phyloP scores from a whole-genome alignment of 75 land plant species.

The Azolla pinnata region DNA sequence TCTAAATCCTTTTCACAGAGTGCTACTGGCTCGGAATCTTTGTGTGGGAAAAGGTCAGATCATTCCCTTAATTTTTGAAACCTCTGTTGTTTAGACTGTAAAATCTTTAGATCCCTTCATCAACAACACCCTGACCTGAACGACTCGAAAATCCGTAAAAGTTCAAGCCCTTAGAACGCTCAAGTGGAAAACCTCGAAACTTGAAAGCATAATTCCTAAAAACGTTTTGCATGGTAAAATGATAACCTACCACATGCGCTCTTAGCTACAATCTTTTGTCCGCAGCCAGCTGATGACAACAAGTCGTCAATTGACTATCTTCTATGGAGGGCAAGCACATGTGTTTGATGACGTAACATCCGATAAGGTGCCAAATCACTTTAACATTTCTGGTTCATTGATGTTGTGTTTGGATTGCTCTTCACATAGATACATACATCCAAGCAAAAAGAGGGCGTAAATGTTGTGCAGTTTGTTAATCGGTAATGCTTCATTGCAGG shows the following conservation, averaged over 20 bases:
- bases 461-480: neutral
- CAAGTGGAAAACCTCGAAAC: too few relatives aligned
- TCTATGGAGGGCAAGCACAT: constrained; percentile 43
- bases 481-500: neutral
- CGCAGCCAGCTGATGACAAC: constrained; percentile 18
- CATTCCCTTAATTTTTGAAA: neutral
- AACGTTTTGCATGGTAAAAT: too few relatives aligned
- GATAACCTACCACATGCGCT: neutral
- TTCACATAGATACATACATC: too few relatives aligned
- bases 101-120: too few relatives aligned
- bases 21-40: constrained; percentile 33
- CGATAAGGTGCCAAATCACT: constrained; percentile 20
- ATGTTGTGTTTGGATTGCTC: too few relatives aligned
- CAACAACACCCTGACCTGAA: too few relatives aligned
- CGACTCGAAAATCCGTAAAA: too few relatives aligned
- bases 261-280: constrained; percentile 1
- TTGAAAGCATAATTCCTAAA: too few relatives aligned
- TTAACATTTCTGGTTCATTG: neutral
- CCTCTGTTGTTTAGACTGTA: too few relatives aligned
- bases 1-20: constrained; percentile 17
- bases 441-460: neutral
- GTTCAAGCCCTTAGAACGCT: too few relatives aligned
- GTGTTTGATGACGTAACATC: constrained; percentile 44
- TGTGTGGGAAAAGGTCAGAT: constrained; percentile 16
- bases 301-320: constrained; percentile 40